Base-by-base conservation (phyloP, 305 asterid genomes). In the Rubia balearica region DNA sequence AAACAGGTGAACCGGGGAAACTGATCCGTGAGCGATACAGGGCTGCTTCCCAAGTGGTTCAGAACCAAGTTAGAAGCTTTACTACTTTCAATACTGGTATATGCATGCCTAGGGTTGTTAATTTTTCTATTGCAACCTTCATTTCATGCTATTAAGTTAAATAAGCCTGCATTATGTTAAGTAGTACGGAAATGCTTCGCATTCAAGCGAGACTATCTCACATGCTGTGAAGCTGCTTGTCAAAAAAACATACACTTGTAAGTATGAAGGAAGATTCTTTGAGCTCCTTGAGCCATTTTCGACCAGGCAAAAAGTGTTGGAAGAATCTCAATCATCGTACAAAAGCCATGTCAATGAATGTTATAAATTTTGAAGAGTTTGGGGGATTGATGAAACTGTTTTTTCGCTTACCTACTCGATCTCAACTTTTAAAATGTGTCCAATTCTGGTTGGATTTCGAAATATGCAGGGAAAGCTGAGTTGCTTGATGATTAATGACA, bases 1-100 rank as follows among this genome's bases (percentile, higher is more conserved):
- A 61, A 76, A 76, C 85, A 90, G 98, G 96, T 76, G 98, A 92
- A 82, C 98, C 98, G 45, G 98, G 98, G 78, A 90, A 79, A 86
- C 73, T 92, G 86, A 92, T 92, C 72, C 96, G 95, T 49, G 91
- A 92, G 66, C 96, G 98, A 66, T 92, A 92, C 89, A 85, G 98
- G 82, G 81, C 96, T 80, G 98, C 98, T 87, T 92, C 98, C 78
- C 96, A 85, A 90, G 96, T 92, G 88, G 92, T 90, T 79, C 95
- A 92, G 83, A 92, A 87, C 86, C 98, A 92, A 87, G 96, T 89
- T 88, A 92, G 96, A 85, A 80, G 86, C 97, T 83, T 81, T 78
- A 83, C 78, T 81, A 72, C 87, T 86, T 83, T 85, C 78, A 77
- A 53, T 82, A 65, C 80, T 79, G 85, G 83, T 81, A 81, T 72